Base-by-base conservation (phyloP, 148 eudicot species). In the Camellia granthamiana region DNA sequence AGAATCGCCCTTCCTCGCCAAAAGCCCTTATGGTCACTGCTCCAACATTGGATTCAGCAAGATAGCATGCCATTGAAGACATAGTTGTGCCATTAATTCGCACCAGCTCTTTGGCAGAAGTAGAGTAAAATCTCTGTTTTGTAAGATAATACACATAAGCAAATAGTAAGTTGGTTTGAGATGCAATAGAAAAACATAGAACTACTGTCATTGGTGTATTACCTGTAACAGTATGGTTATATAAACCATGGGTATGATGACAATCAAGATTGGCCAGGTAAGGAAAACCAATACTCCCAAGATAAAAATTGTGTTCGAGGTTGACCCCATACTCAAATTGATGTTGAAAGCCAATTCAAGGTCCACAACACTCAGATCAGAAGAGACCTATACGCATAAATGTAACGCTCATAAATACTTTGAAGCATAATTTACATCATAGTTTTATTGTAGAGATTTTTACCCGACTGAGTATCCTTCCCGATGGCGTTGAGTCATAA, bases 381-480 rank as follows among this genome's bases (percentile, higher is more conserved):
- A 84, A 74, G 93, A 90, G 1, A 88, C 85, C 93, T 90, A 72
- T 16, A 63, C 7, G 43, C 2, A 1, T 69, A 67, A 2, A 30
- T 78, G 54, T 62, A 64, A 73, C 66, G 16, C 23, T 19, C 68
- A 19, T 15, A 58, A 54, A 69, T 44, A 41, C 19, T 43, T 7
- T 9, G 10, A 30, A 30, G 38, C 38, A 81, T 49, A 60, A 72
- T 78, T 30, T 30, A 13, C n/a, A 15, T 41, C 51, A 8, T 56
- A 16, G 3, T 3, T 6, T 54, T 30, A 0, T 30, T 30, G 1
- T 55, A 23, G 2, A 77, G 52, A 49, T 66, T 71, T 84, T 84
- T 89, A 91, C 94, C 86, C 94, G 85, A 66, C 89, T 89, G 4
- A 89, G 84, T 78, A 91, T 91, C 79, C 94, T 77, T 79, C 94